Evolutionary conservation across 1,284 basidiomycete genomes (phyloP).

Genomic region (Melampsora larici-populina): DNA sequence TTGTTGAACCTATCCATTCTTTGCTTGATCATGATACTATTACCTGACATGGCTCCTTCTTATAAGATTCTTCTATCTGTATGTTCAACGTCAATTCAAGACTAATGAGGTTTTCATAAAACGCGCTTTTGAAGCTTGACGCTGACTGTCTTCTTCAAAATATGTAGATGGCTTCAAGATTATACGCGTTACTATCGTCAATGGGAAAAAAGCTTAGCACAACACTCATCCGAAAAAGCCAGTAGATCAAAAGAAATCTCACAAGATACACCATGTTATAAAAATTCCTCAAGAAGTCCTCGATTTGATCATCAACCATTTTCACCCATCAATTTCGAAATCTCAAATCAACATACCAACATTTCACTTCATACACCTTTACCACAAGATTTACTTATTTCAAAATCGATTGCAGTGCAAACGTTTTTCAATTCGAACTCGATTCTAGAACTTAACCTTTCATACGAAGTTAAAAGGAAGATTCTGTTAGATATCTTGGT

Average conservation of each 20-base stretch:
- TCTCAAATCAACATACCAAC: too few relatives aligned
- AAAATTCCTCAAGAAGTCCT: too few relatives aligned
- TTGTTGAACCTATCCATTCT: too few relatives aligned
- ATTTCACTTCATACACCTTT: neutral
- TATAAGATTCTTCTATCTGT: conserved; percentile 18
- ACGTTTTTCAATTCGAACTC: neutral
- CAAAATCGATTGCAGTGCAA: neutral
- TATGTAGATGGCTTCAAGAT: conserved; percentile 4
- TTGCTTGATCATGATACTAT: neutral
- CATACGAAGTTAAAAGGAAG: conserved; percentile 22
- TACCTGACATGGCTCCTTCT: neutral
- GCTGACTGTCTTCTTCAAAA: too few relatives aligned
- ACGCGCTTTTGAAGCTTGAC: too few relatives aligned
- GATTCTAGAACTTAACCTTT: conserved; percentile 22
- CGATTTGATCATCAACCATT: too few relatives aligned
- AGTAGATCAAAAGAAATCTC: too few relatives aligned
- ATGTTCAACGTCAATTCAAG: neutral
- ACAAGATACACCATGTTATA: too few relatives aligned
- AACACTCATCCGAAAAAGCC: too few relatives aligned
- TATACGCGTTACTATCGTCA: conserved; percentile 28
- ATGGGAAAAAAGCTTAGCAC: conserved; percentile 19
- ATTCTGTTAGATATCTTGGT: neutral
- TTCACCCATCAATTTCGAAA: too few relatives aligned
- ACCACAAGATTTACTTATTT: conserved; percentile 21
- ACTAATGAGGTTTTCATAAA: too few relatives aligned